These are phyloP conservation scores for Collariella sp. DNA, from an alignment of 495 filamentous ascomycete genomes.

Conservation along the genomic window DNA sequence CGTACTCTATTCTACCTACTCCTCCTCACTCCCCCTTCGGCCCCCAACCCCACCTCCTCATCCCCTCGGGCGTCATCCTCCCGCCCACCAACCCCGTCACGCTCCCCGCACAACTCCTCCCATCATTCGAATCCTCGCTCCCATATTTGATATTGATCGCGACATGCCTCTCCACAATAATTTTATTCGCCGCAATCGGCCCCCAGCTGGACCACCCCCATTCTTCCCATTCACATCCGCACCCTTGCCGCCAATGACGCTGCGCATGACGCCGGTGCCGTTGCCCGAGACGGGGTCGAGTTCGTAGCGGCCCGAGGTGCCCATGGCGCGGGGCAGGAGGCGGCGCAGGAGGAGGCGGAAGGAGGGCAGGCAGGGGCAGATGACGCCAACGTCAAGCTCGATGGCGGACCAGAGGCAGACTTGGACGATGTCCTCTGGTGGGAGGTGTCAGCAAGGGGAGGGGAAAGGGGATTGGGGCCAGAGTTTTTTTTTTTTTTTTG, in stretches of 20 bases:
- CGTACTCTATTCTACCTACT: too few species aligned
- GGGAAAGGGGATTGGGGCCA: not conserved
- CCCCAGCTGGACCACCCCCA: not conserved
- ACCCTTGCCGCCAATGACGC: not conserved
- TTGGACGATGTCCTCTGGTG: constrained; percentile 23
- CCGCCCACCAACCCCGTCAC: constrained; percentile 9
- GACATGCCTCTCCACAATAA: not conserved
- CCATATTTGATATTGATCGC: not conserved
- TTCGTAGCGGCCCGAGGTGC: constrained; percentile 13
- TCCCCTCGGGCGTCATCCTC: not conserved
- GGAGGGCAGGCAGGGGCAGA: constrained; percentile 26
- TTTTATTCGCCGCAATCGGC: not conserved
- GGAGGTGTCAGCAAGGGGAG: not conserved
- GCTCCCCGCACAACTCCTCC: constrained; percentile 9
- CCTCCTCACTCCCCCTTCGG: not conserved
- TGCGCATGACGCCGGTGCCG: not conserved
- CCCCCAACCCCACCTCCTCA: not conserved
- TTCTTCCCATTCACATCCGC: too few species aligned
- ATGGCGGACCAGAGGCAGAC: constrained; percentile 25
- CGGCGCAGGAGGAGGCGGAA: constrained; percentile 22
- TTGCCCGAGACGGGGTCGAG: constrained; percentile 3
- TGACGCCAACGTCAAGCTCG: constrained; percentile 28
- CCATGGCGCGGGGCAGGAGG: constrained; percentile 14
- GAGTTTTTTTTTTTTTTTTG: too few species aligned
- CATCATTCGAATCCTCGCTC: not conserved